Percentiles rank a stretch among this genome's conserved stretches.
phyloP scores from a whole-genome alignment of 2,329 filamentous ascomycete species.

The Hypoxylon sp. region DNA sequence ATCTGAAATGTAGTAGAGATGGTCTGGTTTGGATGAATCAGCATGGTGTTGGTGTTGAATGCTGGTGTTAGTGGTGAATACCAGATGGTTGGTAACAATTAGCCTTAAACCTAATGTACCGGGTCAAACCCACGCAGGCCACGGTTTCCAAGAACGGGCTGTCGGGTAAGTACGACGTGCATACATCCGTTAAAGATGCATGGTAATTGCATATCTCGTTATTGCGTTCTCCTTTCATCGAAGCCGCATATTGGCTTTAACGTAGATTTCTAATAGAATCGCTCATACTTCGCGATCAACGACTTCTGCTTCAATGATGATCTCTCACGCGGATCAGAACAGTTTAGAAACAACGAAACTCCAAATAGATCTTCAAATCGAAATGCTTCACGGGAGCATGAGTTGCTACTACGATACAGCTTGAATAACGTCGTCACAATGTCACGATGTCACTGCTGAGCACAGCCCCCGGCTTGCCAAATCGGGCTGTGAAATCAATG shows the following conservation, averaged over 20 bases:
- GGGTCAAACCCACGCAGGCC: slow-evolving; percentile 14
- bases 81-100: slow-evolving; percentile 28
- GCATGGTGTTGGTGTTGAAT: slow-evolving; percentile 5
- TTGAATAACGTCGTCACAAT: slow-evolving; percentile 14
- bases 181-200: slow-evolving; percentile 16
- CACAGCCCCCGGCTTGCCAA: slow-evolving; percentile 30
- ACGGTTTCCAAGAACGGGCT: not conserved
- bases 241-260: not conserved
- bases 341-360: slow-evolving; percentile 9
- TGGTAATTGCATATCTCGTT: slow-evolving; percentile 1
- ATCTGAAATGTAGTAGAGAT: slow-evolving; percentile 25
- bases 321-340: slow-evolving; percentile 29
- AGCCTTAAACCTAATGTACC: slow-evolving; percentile 35
- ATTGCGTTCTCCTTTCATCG: not conserved
- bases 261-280: not conserved
- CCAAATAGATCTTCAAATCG: slow-evolving; percentile 19
- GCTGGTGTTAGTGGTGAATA: not conserved
- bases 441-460: slow-evolving; percentile 7
- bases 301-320: slow-evolving; percentile 8
- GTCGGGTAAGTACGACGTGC: slow-evolving; percentile 11
- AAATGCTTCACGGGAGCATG: slow-evolving; percentile 5
- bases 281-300: not conserved
- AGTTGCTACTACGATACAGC: slow-evolving; percentile 4
- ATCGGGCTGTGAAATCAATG: slow-evolving; percentile 41
- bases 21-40: slow-evolving; percentile 18